These are phyloP conservation scores for Backusella parvicylindrica DNA, from an alignment of 192 early-diverging fungal species.

Conservation along the genomic window DNA sequence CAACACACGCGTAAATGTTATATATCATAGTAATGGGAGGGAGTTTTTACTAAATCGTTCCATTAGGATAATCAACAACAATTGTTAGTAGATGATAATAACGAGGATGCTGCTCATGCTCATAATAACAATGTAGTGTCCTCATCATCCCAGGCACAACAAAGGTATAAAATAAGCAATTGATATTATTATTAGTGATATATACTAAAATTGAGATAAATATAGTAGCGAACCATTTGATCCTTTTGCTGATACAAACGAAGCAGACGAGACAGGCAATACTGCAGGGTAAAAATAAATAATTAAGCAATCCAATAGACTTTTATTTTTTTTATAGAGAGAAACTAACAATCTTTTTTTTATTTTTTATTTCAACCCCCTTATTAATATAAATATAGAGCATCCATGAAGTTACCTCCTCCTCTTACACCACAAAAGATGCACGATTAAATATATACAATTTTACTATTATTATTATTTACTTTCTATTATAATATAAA, in stretches of 20 bases:
- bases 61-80: constrained; percentile 4
- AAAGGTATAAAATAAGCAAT: background rate
- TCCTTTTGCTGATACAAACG: constrained; percentile 13
- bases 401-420: background rate
- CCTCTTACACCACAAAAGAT: constrained; percentile 10
- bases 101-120: background rate
- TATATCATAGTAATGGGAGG: too few relatives aligned
- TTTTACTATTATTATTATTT: background rate
- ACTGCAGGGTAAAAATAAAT: constrained; percentile 3
- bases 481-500: background rate
- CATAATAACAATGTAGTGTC: background rate
- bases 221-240: constrained; percentile 7
- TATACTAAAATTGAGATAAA: background rate
- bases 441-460: constrained; percentile 11
- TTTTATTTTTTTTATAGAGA: background rate
- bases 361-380: too few relatives aligned
- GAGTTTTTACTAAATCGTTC: background rate
- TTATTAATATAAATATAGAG: constrained; percentile 4
- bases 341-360: background rate
- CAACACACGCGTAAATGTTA: background rate
- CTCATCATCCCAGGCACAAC: background rate
- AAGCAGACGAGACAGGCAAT: background rate
- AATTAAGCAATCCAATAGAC: background rate
- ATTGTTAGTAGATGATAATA: background rate
- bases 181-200: background rate